phyloP scores from a whole-genome alignment of 2,329 filamentous ascomycete species.

The Botrytis sinoallii region DNA sequence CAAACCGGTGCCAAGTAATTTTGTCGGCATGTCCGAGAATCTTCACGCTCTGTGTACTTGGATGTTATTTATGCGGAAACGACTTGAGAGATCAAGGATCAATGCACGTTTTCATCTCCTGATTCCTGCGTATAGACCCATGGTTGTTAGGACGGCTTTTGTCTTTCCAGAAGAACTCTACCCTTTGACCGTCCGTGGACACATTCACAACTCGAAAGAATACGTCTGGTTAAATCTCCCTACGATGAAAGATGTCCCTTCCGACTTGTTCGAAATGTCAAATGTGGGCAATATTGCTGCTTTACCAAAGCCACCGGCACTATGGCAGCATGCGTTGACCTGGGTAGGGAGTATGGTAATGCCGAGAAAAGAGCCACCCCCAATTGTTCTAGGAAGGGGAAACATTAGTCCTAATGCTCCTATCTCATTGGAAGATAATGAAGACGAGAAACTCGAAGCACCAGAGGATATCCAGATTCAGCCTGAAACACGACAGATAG shows the following conservation, averaged over 20 bases:
- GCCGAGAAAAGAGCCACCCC: conserved; percentile 13
- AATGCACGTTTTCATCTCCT: conserved; percentile 40
- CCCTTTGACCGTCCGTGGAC: conserved; percentile 41
- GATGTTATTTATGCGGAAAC: conserved; percentile 34
- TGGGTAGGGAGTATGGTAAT: conserved; percentile 18
- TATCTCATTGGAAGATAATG: neutral
- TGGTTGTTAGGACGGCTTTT: conserved; percentile 41
- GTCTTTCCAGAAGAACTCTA: conserved; percentile 40
- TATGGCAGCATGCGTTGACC: conserved; percentile 15
- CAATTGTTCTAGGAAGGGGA: conserved; percentile 15
- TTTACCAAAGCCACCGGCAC: conserved; percentile 14
- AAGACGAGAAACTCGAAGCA: conserved; percentile 12
- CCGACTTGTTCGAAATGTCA: conserved; percentile 18
- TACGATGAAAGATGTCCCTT: conserved; percentile 18
- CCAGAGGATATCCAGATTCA: conserved; percentile 16
- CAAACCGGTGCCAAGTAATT: conserved; percentile 38
- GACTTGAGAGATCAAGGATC: conserved; percentile 29
- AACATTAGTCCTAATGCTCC: neutral
- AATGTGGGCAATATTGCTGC: conserved; percentile 18
- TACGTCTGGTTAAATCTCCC: conserved; percentile 43
- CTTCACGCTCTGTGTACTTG: conserved; percentile 43
- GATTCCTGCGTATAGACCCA: conserved; percentile 42
- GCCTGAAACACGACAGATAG: conserved; percentile 12
- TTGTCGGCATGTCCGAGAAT: conserved; percentile 43
- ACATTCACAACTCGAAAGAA: conserved; percentile 41